These are phyloP conservation scores for Verticillium dahliae DNA, from an alignment of 2,329 filamentous ascomycete species.

Conservation along the genomic window DNA sequence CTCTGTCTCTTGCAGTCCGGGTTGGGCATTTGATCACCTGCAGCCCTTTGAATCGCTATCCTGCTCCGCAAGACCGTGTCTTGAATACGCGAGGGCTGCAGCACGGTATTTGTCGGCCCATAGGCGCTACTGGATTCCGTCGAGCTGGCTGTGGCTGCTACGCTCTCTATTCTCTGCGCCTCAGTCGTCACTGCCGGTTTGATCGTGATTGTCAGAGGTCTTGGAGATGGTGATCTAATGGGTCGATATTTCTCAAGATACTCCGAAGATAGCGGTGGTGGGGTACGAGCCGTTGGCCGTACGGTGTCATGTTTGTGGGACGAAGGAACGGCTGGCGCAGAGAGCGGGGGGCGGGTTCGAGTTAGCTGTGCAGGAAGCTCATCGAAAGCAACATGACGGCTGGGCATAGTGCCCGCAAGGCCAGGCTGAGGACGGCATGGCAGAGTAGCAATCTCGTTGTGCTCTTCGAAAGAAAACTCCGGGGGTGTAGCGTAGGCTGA, in stretches of 20 bases:
- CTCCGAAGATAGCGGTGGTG: constrained; percentile 21
- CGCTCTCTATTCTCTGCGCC: constrained; percentile 2
- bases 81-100: background rate
- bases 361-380: background rate
- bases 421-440: background rate
- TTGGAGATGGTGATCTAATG: constrained; percentile 9
- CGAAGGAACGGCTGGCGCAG: constrained; percentile 3
- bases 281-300: background rate
- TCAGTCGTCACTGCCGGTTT: constrained; percentile 1
- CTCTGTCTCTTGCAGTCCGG: background rate
- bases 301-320: background rate
- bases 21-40: background rate
- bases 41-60: background rate
- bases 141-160: background rate
- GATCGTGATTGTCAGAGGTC: background rate
- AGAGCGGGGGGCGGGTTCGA: background rate
- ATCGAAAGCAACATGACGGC: background rate
- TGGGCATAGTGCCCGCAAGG: background rate
- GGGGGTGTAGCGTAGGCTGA: constrained; percentile 22
- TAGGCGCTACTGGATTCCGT: background rate
- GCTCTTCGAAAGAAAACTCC: constrained; percentile 16
- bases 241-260: constrained; percentile 25
- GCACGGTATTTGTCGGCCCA: background rate
- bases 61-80: background rate
- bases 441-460: background rate